A percentile compares a stretch with the other conserved stretches of the same genome.
Evolutionary conservation across 169 alveolate species (phyloP).

Genomic region (Plasmodium fragile): DNA sequence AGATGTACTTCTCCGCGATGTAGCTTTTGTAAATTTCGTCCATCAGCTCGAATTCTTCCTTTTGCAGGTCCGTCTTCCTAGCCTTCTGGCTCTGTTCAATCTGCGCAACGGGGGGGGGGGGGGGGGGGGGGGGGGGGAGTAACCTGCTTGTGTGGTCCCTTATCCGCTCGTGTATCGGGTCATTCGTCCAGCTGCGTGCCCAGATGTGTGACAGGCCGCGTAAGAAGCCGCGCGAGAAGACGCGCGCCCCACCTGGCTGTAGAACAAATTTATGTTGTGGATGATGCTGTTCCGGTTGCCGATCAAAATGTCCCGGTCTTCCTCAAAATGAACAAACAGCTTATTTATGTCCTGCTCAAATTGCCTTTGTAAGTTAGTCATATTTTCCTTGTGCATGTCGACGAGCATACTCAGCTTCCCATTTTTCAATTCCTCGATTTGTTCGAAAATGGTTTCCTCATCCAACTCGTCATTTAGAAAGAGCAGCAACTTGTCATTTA

Average conservation of each 20-base stretch:
- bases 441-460: slow-evolving; percentile 27
- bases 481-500: slow-evolving; percentile 36
- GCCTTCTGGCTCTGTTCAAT: slow-evolving; percentile 2
- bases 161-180: background rate
- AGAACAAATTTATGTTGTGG: slow-evolving; percentile 45
- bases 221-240: background rate
- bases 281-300: slow-evolving; percentile 28
- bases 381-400: slow-evolving; percentile 45
- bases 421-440: slow-evolving; percentile 49
- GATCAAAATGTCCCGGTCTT: slow-evolving; percentile 28
- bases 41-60: slow-evolving; percentile 28
- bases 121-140: no score
- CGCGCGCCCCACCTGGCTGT: slow-evolving; percentile 10
- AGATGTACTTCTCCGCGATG: slow-evolving; percentile 53
- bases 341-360: slow-evolving; percentile 42
- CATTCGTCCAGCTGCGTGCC: background rate
- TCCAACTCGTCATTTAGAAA: slow-evolving; percentile 47
- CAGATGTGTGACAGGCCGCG: background rate
- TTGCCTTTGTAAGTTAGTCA: slow-evolving; percentile 29
- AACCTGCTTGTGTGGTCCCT: background rate
- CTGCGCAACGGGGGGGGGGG: background rate
- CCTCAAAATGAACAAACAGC: slow-evolving; percentile 34
- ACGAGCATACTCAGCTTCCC: slow-evolving; percentile 22
- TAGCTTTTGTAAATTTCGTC: slow-evolving; percentile 47
- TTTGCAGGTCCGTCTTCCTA: slow-evolving; percentile 14